These are phyloP conservation scores for Saccharum hybrid DNA, from an alignment of 202 grass and related monocot genomes.

Conservation along the genomic window DNA sequence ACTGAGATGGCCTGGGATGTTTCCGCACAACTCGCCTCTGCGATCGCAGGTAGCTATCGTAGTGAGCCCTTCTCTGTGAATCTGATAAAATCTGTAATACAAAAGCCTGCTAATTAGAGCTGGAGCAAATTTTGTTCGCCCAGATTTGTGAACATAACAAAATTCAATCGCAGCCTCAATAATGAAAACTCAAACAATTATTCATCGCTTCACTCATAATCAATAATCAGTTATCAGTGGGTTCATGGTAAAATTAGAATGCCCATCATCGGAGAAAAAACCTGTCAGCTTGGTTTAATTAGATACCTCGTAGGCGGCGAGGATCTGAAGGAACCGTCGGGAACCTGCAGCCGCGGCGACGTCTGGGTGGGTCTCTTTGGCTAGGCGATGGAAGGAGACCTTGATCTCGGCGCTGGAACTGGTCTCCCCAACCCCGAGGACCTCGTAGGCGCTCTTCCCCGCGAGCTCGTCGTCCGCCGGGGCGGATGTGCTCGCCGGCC, in stretches of 20 bases:
- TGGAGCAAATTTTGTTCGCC: neutral
- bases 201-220: neutral
- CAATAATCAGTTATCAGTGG: neutral
- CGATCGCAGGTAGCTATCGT: conserved; percentile 71
- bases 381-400: conserved; percentile 80
- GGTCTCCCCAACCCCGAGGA: conserved; percentile 67
- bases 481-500: conserved; percentile 34
- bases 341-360: conserved; percentile 57
- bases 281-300: neutral
- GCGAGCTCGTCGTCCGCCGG: conserved; percentile 43
- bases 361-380: conserved; percentile 97
- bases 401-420: conserved; percentile 87
- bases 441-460: conserved; percentile 86
- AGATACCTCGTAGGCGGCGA: conserved; percentile 87
- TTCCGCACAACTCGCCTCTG: conserved; percentile 58
- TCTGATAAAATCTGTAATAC: conserved; percentile 80
- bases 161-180: neutral
- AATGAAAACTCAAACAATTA: neutral
- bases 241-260: neutral
- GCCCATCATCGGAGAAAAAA: neutral
- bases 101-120: conserved; percentile 8
- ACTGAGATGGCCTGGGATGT: conserved; percentile 52
- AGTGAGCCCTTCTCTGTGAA: conserved; percentile 78
- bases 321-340: conserved; percentile 74
- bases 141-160: neutral